Base-by-base conservation (phyloP, 352 stramenopile genomes). In the Nothophytophthora sp. region DNA sequence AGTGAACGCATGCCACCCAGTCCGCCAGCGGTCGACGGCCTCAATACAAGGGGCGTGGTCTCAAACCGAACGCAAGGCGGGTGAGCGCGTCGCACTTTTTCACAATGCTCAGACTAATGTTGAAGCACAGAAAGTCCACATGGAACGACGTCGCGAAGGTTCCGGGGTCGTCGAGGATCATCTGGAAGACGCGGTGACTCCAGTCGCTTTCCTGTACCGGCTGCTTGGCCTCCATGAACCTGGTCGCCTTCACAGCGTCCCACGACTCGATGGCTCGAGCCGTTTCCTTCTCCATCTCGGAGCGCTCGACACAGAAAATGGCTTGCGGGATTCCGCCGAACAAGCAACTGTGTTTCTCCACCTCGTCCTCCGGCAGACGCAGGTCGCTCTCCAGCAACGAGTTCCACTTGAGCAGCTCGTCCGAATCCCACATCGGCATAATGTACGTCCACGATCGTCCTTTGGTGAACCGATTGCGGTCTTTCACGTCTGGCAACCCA, bases 161-260 rank as follows among this genome's bases (percentile, higher is more conserved):
- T n/a, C n/a, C n/a, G n/a, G n/a, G n/a, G n/a, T 28, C 11, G 44
- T 4, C 28, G 13, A 45, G 37, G 4, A 47, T n/a, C 45, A 62
- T 48, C 45, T 50, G 9, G 18, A 62, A 23, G n/a, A 61, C 25
- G 19, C 44, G 38, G 44, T 50, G 39, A 20, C 53, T 62, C n/a
- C 46, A 55, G 32, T 55, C 29, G n/a, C 19, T 16, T 16, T 50
- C 53, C 39, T 19, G 18, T 19, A 56, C 53, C 34, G 28, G 22
- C n/a, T 20, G 11, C 1, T 47, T 60, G 28, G n/a, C 30, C 43
- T 28, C 32, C 35, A 6, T 27, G 42, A 34, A 53, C 7, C 41
- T 48, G n/a, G 53, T 52, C 13, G 43, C 23, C 3, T 48, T 3
- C 19, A 53, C 18, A 8, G 34, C 51, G 48, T 19, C 42, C 34